Evolutionary conservation across 192 early-diverging fungal species (phyloP).

Genomic region (Backusella westeae): DNA sequence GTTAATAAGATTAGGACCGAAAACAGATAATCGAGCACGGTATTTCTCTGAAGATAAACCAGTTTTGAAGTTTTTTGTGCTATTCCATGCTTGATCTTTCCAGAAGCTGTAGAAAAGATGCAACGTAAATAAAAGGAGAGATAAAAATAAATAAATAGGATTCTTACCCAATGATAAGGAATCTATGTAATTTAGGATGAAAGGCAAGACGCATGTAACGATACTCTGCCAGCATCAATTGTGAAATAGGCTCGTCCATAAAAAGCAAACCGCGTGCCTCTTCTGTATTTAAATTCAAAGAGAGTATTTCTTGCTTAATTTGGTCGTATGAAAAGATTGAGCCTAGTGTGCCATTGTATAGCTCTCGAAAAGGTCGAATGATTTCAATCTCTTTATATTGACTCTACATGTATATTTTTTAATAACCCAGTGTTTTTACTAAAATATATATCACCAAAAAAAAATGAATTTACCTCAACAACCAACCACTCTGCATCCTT

Average conservation of each 20-base stretch:
- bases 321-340: constrained; percentile 63
- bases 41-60: constrained; percentile 56
- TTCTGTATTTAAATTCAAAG: constrained; percentile 7
- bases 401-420: constrained; percentile 34
- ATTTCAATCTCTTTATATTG: constrained; percentile 63
- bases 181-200: constrained; percentile 45
- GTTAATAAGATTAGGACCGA: constrained; percentile 73
- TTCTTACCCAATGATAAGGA: constrained; percentile 40
- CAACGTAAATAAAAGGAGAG: not conserved
- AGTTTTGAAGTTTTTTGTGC: constrained; percentile 33
- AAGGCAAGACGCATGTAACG: constrained; percentile 55
- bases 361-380: constrained; percentile 51
- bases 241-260: constrained; percentile 34
- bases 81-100: constrained; percentile 54
- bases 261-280: constrained; percentile 12
- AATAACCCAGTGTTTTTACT: not conserved
- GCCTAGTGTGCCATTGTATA: constrained; percentile 64
- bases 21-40: constrained; percentile 59
- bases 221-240: constrained; percentile 50
- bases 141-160: not conserved
- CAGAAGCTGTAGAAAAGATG: constrained; percentile 31
- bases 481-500: constrained; percentile 72
- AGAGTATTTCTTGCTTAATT: constrained; percentile 35
- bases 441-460: too few relatives aligned
- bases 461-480: constrained; percentile 43